Evolutionary conservation across 257 asterid genomes (phyloP), one percentile per base, ranked within the genome.

Genomic region (Solanum medicagineum): DNA sequence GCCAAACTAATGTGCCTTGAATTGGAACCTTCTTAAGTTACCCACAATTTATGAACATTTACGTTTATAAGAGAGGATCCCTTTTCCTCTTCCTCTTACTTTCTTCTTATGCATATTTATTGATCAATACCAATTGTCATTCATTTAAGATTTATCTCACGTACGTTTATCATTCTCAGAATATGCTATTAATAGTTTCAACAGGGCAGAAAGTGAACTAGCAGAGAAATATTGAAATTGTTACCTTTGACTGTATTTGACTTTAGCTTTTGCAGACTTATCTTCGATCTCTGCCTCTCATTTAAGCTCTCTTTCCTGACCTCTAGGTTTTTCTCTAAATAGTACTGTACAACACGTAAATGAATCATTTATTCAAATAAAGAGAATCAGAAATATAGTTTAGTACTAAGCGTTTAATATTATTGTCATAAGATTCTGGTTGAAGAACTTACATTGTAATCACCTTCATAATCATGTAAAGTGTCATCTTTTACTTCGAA

Each of bases 211-310:
- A 36, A 15, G 6, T 51, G 62, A 77, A 51, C 5, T 47, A 55
- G 51, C 3, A 36, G 81, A 81, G 5, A 15, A 32, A 63, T 0
- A 5, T 4, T 4, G 0, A 63, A 63, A 55, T n/a, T 69, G 57
- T 75, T 89, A 95, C 98, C 98, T 97, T 97, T 59, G 99, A 92
- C 99, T 97, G 86, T 98, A 94, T 88, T 95, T 97, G 42, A 98
- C 97, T 93, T 95, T 97, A 10, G 94, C 93, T 90, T 97, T 97
- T 4, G 98, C 97, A 84, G 98, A 89, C 90, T 93, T 94, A 65
- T 93, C 98, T 73, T 95, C 98, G 4, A 97, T 89, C 93, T 97
- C 99, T 24, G 97, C 99, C 91, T 97, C 98, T n/a, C 99, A 91
- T 88, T 97, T 98, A n/a, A 95, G 95, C 88, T 91, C 98, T 89